Evolutionary conservation across 768 basidiomycete species (phyloP), one percentile per base, ranked within the genome.

Genomic region (Cyathus striatus): DNA sequence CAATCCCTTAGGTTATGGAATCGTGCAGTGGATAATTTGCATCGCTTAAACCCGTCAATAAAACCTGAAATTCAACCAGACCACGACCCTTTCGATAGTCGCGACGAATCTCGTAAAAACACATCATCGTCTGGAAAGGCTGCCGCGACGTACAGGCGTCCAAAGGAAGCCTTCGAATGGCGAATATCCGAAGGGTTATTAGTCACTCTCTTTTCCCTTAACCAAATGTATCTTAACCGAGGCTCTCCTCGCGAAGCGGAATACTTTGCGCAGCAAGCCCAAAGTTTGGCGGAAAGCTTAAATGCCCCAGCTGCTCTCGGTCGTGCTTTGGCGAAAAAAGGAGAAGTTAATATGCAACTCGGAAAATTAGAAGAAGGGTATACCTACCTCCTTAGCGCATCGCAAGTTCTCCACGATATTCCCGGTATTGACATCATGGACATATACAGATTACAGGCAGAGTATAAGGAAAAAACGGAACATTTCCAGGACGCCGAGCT

Each of bases 201-300:
- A 4, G 64, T 68, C 1, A 79, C 82, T 0, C 63, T 88, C 2
- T 76, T 94, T 45, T 68, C 78, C 2, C 66, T 95, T 5, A 68
- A 77, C 0, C 72, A 79, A 6, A 70, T 76, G 1, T 90, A 92
- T 51, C 69, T 81, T 16, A 58, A 65, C 0, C 78, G 90, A 14
- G 95, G 95, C 1, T 90, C 92, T 4, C 77, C 83, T 3, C 78
- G 86, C 17, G 91, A 94, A 53, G 83, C 90, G 2, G 83, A 90
- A 47, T 93, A 86, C 52, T 95, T 92, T 56, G 72, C 84, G 0
- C 71, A 83, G 30, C 85, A 91, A 55, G 87, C 86, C 1, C 66
- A 74, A n/a, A 79, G 82, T 16, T 65, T 97, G 1, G 88, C 90
- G 0, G 65, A 72, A 37, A 70, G 83, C 5, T 58, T 91, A 9